Evolutionary conservation across 1,284 basidiomycete genomes (phyloP).

Genomic region (Bondarzewia mesenterica): DNA sequence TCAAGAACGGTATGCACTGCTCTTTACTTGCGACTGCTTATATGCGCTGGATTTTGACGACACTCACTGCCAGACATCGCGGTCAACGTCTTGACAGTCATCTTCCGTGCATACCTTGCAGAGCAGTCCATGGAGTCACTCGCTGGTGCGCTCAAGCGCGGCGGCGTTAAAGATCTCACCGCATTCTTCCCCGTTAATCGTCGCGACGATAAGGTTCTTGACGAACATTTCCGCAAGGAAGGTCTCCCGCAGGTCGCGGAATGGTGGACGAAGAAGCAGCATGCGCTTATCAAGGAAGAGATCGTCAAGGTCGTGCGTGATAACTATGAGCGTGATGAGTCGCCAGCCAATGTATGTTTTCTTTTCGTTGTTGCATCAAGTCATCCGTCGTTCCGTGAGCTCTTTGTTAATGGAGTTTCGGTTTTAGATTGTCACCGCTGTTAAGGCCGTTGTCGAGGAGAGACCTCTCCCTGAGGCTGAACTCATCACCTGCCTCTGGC

Average conservation of each 20-base stretch:
- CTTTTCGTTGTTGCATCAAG: not conserved
- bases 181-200: slow-evolving; percentile 83
- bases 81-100: slow-evolving; percentile 66
- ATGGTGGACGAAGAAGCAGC: slow-evolving; percentile 87
- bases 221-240: slow-evolving; percentile 81
- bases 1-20: slow-evolving; percentile 87
- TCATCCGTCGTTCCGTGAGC: not conserved
- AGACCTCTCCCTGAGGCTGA: slow-evolving; percentile 75
- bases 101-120: slow-evolving; percentile 76
- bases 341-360: slow-evolving; percentile 50
- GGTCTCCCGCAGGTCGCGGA: slow-evolving; percentile 76
- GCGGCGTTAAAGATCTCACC: slow-evolving; percentile 80
- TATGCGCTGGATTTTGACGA: not conserved
- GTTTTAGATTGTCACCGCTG: slow-evolving; percentile 61
- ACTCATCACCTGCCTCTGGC: slow-evolving; percentile 85
- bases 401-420: not conserved
- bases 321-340: slow-evolving; percentile 47
- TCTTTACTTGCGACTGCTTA: not conserved
- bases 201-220: slow-evolving; percentile 65
- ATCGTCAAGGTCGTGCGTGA: slow-evolving; percentile 24
- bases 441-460: slow-evolving; percentile 65
- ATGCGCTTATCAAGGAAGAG: slow-evolving; percentile 44
- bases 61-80: slow-evolving; percentile 53
- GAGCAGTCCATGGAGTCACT: slow-evolving; percentile 86
- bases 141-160: slow-evolving; percentile 67